phyloP scores from a whole-genome alignment of 139 green algal genomes.

The Haematococcus lacustris region DNA sequence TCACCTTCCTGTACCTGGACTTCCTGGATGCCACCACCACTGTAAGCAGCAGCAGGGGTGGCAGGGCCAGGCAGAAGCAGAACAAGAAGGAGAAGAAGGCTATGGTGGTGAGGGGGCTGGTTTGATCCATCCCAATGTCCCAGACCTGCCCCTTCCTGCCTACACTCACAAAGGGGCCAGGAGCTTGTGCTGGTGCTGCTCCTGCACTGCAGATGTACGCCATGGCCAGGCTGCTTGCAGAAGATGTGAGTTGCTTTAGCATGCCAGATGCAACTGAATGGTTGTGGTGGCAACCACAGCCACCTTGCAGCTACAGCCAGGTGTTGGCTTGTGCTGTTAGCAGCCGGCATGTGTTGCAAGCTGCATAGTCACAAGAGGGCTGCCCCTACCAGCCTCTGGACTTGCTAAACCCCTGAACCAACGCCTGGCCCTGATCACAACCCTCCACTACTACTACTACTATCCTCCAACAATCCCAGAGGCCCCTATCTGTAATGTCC shows the following conservation, averaged over 20 bases:
- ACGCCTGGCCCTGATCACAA: neutral
- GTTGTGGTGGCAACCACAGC: neutral
- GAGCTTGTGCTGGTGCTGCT: too few relatives aligned
- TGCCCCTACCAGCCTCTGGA: neutral
- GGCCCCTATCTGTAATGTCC: too few relatives aligned
- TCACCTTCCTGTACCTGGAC: slow-evolving; percentile 62
- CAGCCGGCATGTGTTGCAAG: neutral
- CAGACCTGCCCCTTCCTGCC: too few relatives aligned
- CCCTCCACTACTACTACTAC: neutral
- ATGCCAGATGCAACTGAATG: neutral
- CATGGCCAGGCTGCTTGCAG: slow-evolving; percentile 68
- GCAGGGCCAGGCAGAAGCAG: too few relatives aligned
- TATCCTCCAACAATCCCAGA: neutral
- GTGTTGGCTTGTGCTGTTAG: neutral
- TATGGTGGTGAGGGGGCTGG: too few relatives aligned
- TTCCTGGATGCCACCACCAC: slow-evolving; percentile 65
- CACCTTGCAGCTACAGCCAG: neutral
- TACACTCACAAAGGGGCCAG: too few relatives aligned
- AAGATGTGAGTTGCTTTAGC: slow-evolving; percentile 9
- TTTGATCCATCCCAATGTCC: too few relatives aligned
- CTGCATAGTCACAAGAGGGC: neutral
- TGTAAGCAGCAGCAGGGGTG: neutral
- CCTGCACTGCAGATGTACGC: too few relatives aligned
- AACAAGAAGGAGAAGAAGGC: too few relatives aligned
- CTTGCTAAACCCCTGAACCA: neutral